A percentile compares a stretch with the other conserved stretches of the same genome.
phyloP scores from a whole-genome alignment of 345 rosid species.

The Isatis tinctoria region DNA sequence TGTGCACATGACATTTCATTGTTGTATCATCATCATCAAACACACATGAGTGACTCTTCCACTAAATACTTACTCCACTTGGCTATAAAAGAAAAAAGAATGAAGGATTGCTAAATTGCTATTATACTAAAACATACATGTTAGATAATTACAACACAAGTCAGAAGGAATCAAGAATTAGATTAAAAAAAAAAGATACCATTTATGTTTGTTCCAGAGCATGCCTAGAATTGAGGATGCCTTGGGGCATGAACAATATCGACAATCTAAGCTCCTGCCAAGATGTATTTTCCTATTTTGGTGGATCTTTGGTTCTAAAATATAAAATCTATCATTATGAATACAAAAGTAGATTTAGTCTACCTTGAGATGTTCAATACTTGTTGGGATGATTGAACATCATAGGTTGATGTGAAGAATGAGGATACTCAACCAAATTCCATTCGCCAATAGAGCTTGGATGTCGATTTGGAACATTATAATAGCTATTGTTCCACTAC shows the following conservation, averaged over 20 bases:
- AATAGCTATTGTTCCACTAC: constrained; percentile 55
- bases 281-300: not conserved
- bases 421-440: constrained; percentile 87
- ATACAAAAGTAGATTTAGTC: not conserved
- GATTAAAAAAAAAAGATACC: not conserved
- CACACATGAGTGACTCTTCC: not conserved
- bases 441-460: constrained; percentile 73
- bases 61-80: not conserved
- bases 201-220: not conserved
- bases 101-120: not conserved
- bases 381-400: constrained; percentile 16
- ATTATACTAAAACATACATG: not conserved
- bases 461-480: constrained; percentile 49
- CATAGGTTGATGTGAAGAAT: constrained; percentile 63
- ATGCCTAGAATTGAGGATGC: not conserved
- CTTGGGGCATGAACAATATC: not conserved
- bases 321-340: not conserved
- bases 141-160: not conserved
- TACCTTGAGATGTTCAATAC: constrained; percentile 20
- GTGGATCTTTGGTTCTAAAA: not conserved
- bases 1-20: constrained; percentile 2
- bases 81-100: not conserved
- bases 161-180: not conserved
- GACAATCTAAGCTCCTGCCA: constrained; percentile 13
- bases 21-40: not conserved